These are phyloP conservation scores for Penicillium pulvis DNA, from an alignment of 495 filamentous ascomycete species.

Conservation along the genomic window DNA sequence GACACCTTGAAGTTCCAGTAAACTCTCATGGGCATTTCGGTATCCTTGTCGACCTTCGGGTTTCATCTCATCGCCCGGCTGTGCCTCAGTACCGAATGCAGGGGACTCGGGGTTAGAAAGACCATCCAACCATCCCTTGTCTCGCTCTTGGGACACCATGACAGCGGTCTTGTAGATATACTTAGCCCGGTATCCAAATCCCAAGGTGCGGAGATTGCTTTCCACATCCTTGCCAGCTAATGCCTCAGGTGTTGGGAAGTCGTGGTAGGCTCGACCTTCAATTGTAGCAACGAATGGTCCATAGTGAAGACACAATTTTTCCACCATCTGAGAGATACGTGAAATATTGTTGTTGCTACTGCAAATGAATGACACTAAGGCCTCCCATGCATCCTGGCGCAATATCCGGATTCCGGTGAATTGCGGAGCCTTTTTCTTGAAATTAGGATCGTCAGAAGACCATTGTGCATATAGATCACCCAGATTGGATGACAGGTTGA, in stretches of 20 bases:
- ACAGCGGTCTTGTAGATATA: slow-evolving; percentile 85
- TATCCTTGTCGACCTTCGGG: slow-evolving; percentile 69
- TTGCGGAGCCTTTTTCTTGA: slow-evolving; percentile 80
- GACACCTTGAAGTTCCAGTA: slow-evolving; percentile 80
- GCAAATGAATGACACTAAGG: slow-evolving; percentile 92
- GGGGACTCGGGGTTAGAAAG: slow-evolving; percentile 78
- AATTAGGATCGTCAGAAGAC: slow-evolving; percentile 84
- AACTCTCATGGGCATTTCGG: slow-evolving; percentile 74
- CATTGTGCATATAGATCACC: slow-evolving; percentile 80
- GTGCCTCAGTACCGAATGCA: slow-evolving; percentile 48
- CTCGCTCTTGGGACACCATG: slow-evolving; percentile 66
- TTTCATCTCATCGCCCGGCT: slow-evolving; percentile 51
- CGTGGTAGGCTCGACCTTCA: slow-evolving; percentile 73
- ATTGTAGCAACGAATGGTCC: slow-evolving; percentile 74
- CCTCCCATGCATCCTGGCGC: slow-evolving; percentile 94
- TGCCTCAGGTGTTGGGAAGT: slow-evolving; percentile 77
- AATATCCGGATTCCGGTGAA: slow-evolving; percentile 95
- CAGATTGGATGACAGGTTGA: slow-evolving; percentile 77
- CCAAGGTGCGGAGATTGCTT: slow-evolving; percentile 72
- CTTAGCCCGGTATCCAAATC: slow-evolving; percentile 93
- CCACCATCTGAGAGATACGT: slow-evolving; percentile 93
- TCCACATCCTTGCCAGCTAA: slow-evolving; percentile 73
- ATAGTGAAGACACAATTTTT: slow-evolving; percentile 87
- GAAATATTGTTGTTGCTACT: slow-evolving; percentile 98
- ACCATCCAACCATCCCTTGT: slow-evolving; percentile 72